phyloP scores from a whole-genome alignment of 306 rosid genomes.

The Trifolium repens region DNA sequence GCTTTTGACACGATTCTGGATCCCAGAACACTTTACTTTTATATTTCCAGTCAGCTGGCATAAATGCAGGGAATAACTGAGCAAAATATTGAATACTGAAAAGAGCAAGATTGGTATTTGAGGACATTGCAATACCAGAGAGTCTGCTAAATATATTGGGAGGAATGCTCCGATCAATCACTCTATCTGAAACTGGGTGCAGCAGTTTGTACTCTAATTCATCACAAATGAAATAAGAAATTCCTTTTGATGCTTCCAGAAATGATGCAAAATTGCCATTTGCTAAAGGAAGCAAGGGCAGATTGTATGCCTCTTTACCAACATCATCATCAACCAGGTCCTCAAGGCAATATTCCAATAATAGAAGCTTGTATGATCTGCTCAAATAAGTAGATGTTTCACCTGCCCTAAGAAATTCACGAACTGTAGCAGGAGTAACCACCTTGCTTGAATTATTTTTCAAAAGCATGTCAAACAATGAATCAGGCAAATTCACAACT shows the following conservation, averaged over 20 bases:
- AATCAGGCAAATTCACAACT: constrained; percentile 72
- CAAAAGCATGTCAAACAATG: constrained; percentile 72
- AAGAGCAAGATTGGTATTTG: constrained; percentile 66
- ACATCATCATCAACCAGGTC: constrained; percentile 92
- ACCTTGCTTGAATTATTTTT: constrained; percentile 69
- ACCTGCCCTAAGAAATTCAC: constrained; percentile 76
- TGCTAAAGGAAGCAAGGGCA: constrained; percentile 90
- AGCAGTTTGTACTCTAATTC: constrained; percentile 77
- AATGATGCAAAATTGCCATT: constrained; percentile 81
- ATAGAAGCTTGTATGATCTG: constrained; percentile 70
- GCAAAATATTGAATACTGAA: constrained; percentile 68
- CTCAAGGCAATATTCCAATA: constrained; percentile 92
- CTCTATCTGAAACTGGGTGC: constrained; percentile 66
- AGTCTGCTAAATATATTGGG: constrained; percentile 65
- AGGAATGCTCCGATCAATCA: constrained; percentile 75
- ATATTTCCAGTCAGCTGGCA: constrained; percentile 88
- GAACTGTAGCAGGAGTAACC: constrained; percentile 82
- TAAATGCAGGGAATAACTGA: constrained; percentile 70
- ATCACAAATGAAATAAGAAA: constrained; percentile 76
- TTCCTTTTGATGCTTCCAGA: constrained; percentile 67
- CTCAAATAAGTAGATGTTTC: constrained; percentile 51
- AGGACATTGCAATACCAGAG: constrained; percentile 80
- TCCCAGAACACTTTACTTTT: constrained; percentile 84
- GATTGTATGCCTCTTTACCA: constrained; percentile 66
- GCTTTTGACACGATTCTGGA: constrained; percentile 69